Evolutionary conservation across 2,329 filamentous ascomycete species (phyloP).

Genomic region (Colletotrichum godetiae): DNA sequence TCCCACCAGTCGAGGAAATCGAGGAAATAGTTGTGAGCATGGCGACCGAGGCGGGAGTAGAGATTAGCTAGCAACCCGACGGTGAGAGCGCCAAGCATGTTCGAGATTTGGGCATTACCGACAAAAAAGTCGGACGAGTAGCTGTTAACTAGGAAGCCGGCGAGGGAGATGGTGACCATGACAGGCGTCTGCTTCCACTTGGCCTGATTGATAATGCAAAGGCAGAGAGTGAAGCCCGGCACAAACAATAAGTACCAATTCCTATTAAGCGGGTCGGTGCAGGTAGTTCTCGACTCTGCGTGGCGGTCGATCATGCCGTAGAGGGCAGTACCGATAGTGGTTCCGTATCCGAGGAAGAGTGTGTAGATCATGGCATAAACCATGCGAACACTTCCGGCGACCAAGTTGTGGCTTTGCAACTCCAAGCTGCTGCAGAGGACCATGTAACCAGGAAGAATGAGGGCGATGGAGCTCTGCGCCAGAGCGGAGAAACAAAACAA

Average conservation of each 20-base stretch:
- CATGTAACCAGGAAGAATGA: conserved; percentile 75
- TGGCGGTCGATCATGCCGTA: conserved; percentile 66
- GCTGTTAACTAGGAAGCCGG: conserved; percentile 81
- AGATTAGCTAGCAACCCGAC: conserved; percentile 84
- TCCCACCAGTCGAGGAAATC: conserved; percentile 64
- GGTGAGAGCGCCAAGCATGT: conserved; percentile 80
- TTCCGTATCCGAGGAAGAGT: conserved; percentile 74
- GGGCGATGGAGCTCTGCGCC: conserved; percentile 78
- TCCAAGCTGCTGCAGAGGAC: conserved; percentile 67
- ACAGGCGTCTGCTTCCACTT: conserved; percentile 82
- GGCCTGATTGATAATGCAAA: conserved; percentile 83
- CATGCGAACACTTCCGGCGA: conserved; percentile 75
- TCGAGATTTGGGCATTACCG: conserved; percentile 79
- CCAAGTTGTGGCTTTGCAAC: conserved; percentile 72
- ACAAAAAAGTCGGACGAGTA: conserved; percentile 75
- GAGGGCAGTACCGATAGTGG: conserved; percentile 70
- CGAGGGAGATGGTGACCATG: conserved; percentile 79
- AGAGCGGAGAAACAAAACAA: conserved; percentile 79
- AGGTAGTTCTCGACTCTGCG: conserved; percentile 54
- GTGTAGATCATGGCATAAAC: conserved; percentile 78
- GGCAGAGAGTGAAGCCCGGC: conserved; percentile 73
- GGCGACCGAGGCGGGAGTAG: conserved; percentile 76
- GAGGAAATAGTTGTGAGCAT: conserved; percentile 65
- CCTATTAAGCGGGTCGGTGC: conserved; percentile 55
- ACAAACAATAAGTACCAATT: conserved; percentile 69